A percentile compares a stretch with the other conserved stretches of the same genome.
Conservation (phyloP, 306 rosid genomes). For the Pterocarpus santalinus region DNA sequence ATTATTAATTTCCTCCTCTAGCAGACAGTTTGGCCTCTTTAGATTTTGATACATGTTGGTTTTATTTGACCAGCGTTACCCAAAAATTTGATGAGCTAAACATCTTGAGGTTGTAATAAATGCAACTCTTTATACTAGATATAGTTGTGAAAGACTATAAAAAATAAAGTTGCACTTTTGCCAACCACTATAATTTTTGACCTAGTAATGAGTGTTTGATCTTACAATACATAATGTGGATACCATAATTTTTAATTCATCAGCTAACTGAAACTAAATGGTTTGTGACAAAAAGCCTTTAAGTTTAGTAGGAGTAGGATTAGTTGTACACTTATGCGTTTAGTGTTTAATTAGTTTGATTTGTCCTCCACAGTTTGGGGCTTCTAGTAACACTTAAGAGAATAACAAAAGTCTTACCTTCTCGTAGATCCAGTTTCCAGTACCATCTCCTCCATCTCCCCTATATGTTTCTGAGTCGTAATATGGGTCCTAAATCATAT, state of each 20-base stretch:
- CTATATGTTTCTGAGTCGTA: slow-evolving; percentile 85
- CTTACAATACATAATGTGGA: neutral
- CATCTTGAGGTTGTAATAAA: too few relatives aligned
- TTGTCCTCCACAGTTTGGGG: neutral
- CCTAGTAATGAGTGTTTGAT: too few relatives aligned
- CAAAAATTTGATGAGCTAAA: too few relatives aligned
- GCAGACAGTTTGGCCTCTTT: neutral
- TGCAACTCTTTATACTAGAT: too few relatives aligned
- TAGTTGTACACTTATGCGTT: too few relatives aligned
- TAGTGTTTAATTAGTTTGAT: neutral
- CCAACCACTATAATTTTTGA: too few relatives aligned
- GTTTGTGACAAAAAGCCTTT: neutral
- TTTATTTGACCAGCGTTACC: too few relatives aligned
- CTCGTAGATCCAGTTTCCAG: slow-evolving; percentile 90
- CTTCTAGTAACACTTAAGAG: neutral
- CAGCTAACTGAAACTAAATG: too few relatives aligned
- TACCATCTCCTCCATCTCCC: slow-evolving; percentile 87
- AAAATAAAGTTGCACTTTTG: too few relatives aligned
- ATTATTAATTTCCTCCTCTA: neutral
- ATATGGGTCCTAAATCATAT: slow-evolving; percentile 77
- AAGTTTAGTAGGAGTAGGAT: neutral
- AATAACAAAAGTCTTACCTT: slow-evolving; percentile 61
- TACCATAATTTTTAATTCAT: neutral
- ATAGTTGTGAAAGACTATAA: too few relatives aligned
- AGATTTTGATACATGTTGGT: neutral